phyloP scores from a whole-genome alignment of 768 basidiomycete genomes.

The Steccherinum ochraceum region DNA sequence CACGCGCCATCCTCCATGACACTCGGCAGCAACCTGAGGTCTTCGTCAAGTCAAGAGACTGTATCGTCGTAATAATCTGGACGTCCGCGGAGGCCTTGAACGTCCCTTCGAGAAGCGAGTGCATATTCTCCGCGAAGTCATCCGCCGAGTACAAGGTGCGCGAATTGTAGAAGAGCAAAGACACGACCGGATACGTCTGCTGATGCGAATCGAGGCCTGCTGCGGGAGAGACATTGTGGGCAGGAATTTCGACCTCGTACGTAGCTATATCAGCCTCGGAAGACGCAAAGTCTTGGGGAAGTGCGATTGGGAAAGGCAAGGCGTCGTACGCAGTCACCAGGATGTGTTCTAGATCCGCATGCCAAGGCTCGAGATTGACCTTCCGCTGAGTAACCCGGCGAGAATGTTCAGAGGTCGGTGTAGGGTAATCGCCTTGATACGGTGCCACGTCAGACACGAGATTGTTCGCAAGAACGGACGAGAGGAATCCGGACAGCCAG shows the following conservation, averaged over 20 bases:
- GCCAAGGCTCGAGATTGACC: conserved; percentile 19
- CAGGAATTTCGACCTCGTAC: conserved; percentile 2
- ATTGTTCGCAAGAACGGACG: conserved; percentile 20
- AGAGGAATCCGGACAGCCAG: conserved; percentile 29
- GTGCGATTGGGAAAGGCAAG: conserved; percentile 15
- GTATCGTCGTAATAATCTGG: background rate
- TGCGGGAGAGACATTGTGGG: background rate
- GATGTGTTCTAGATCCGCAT: conserved; percentile 17
- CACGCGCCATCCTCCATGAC: background rate
- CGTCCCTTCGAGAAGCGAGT: background rate
- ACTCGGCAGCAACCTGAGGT: no score
- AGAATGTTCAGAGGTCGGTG: conserved; percentile 13
- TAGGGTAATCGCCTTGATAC: conserved; percentile 22
- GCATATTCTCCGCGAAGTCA: background rate
- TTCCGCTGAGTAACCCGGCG: conserved; percentile 12
- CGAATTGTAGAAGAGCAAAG: background rate
- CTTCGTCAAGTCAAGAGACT: background rate
- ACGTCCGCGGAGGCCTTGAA: background rate
- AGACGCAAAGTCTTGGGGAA: conserved; percentile 10
- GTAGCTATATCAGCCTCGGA: conserved; percentile 10
- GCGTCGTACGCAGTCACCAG: conserved; percentile 14
- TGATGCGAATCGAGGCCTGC: background rate
- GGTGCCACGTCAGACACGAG: conserved; percentile 22
- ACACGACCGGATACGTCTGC: background rate
- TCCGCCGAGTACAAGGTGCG: background rate